Evolutionary conservation across 2,329 filamentous ascomycete species (phyloP).

Genomic region (Beauveria scarabaeidicola): DNA sequence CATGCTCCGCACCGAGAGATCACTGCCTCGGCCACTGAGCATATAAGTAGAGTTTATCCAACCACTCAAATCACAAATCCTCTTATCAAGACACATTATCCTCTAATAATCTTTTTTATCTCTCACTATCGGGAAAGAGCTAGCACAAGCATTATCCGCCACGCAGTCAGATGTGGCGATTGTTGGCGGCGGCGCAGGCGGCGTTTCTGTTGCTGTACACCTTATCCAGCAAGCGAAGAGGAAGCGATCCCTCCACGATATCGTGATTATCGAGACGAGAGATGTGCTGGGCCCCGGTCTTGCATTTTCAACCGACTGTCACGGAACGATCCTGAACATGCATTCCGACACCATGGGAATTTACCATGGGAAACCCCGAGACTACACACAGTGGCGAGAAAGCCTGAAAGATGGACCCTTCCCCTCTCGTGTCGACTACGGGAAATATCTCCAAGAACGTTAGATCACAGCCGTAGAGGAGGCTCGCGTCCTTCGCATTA

Average conservation of each 20-base stretch:
- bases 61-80: background rate
- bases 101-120: background rate
- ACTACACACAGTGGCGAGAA: constrained; percentile 10
- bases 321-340: constrained; percentile 11
- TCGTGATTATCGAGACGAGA: constrained; percentile 2
- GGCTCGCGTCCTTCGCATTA: background rate
- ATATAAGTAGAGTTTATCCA: constrained; percentile 6
- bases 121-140: constrained; percentile 2
- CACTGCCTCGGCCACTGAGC: background rate
- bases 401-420: constrained; percentile 8
- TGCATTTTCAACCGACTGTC: constrained; percentile 8
- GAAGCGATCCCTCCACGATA: background rate
- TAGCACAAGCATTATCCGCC: background rate
- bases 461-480: background rate
- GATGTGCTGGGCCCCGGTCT: background rate
- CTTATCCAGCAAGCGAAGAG: constrained; percentile 9
- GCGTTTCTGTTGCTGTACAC: constrained; percentile 9
- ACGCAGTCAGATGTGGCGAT: constrained; percentile 5
- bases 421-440: constrained; percentile 8
- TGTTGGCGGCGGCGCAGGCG: constrained; percentile 7
- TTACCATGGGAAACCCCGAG: constrained; percentile 1
- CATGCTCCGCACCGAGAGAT: background rate
- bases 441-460: background rate
- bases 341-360: constrained; percentile 12
- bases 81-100: background rate